Evolutionary conservation across 2,329 filamentous ascomycete species (phyloP).

Genomic region (Rhynchosporium agropyri): DNA sequence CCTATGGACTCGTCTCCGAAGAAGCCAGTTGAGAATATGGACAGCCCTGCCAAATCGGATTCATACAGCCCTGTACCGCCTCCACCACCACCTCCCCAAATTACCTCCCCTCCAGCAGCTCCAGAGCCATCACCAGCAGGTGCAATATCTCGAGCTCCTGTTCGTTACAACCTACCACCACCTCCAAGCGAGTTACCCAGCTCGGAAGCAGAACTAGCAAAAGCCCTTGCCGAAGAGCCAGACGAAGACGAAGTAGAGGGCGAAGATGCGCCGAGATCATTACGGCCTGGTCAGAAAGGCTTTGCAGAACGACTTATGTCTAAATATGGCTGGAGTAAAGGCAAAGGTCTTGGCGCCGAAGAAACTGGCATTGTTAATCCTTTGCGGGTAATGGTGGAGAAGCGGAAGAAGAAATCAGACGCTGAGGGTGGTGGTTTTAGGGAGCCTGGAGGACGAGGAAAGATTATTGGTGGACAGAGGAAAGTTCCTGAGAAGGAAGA

Average conservation of each 20-base stretch:
- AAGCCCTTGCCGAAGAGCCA: conserved; percentile 45
- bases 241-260: conserved; percentile 41
- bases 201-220: conserved; percentile 55
- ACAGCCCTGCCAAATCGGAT: conserved; percentile 24
- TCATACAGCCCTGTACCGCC: conserved; percentile 38
- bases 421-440: conserved; percentile 78
- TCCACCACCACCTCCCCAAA: conserved; percentile 42
- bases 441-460: conserved; percentile 67
- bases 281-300: conserved; percentile 75
- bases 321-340: conserved; percentile 93
- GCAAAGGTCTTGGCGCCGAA: conserved; percentile 81
- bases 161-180: conserved; percentile 67
- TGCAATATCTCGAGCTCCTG: conserved; percentile 75
- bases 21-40: conserved; percentile 42
- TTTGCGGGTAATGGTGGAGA: conserved; percentile 81
- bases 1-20: conserved; percentile 46
- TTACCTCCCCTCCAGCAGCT: conserved; percentile 41
- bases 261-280: conserved; percentile 55
- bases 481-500: conserved; percentile 47
- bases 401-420: conserved; percentile 77
- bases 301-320: conserved; percentile 88
- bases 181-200: conserved; percentile 55
- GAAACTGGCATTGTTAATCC: conserved; percentile 83
- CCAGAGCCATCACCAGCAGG: conserved; percentile 45
- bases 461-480: conserved; percentile 77